phyloP scores from a whole-genome alignment of 139 green algal genomes.

The Micromonas pusilla region DNA sequence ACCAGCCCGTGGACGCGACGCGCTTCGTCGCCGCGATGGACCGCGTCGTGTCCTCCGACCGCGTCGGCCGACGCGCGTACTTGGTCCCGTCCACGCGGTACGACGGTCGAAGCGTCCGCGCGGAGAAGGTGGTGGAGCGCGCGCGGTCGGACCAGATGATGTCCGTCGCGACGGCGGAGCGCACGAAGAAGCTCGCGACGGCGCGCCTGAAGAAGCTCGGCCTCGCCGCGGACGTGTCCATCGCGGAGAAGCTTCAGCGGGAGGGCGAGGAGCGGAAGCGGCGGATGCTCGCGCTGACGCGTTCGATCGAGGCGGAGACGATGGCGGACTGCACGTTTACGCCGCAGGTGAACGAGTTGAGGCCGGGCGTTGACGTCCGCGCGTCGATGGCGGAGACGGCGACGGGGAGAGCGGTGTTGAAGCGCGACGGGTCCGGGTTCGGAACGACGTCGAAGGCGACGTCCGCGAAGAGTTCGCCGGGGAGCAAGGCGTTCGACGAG shows the following conservation, averaged over 20 bases:
- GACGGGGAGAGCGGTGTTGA: not conserved
- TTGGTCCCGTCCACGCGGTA: no score
- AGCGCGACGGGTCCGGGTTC: not conserved
- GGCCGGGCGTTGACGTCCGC: no score
- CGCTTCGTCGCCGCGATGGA: no score
- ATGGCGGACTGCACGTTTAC: conserved; percentile 18
- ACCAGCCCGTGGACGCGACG: no score
- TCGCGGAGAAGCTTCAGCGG: not conserved
- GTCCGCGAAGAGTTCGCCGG: not conserved
- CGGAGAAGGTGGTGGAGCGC: not conserved
- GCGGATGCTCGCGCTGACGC: conserved; percentile 1
- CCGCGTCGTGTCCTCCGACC: no score
- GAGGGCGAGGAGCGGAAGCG: not conserved
- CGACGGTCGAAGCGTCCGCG: no score
- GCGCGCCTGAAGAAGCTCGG: not conserved
- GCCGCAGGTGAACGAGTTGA: not conserved
- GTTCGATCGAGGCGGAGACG: conserved; percentile 8
- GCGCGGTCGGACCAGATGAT: not conserved
- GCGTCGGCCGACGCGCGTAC: no score
- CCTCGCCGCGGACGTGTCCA: not conserved
- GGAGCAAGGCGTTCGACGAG: not conserved
- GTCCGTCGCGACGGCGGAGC: not conserved
- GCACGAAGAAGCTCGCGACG: not conserved
- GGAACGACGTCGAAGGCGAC: not conserved
- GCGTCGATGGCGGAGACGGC: not conserved